A percentile compares a stretch with the other conserved stretches of the same genome.
Evolutionary conservation across 768 basidiomycete genomes (phyloP).

Genomic region (Asterophora lycoperdoides): DNA sequence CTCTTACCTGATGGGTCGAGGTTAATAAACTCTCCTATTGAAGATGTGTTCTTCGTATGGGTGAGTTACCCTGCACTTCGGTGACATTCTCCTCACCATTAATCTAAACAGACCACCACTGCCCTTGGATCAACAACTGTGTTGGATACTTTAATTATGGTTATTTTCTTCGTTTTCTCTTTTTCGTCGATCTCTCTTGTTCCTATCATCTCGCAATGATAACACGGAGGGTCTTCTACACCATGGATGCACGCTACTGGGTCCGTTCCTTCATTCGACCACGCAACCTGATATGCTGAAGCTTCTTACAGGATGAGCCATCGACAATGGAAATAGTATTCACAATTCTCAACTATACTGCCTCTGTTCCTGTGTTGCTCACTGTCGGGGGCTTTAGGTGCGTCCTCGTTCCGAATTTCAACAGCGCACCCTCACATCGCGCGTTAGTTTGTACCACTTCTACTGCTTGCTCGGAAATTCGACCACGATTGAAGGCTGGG

Average conservation of each 20-base stretch:
- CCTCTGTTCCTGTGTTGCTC: conserved; percentile 81
- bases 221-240: conserved; percentile 52
- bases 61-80: conserved; percentile 30
- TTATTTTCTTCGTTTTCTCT: conserved; percentile 85
- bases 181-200: conserved; percentile 89
- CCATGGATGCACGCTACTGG: conserved; percentile 44
- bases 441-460: conserved; percentile 77
- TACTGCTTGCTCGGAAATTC: conserved; percentile 72
- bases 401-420: conserved; percentile 4
- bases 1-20: not conserved
- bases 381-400: conserved; percentile 91
- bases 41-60: conserved; percentile 89
- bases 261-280: conserved; percentile 30
- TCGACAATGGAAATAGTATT: conserved; percentile 69
- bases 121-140: conserved; percentile 93
- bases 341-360: conserved; percentile 82
- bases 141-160: conserved; percentile 92
- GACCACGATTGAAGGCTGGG: conserved; percentile 97
- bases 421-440: not conserved
- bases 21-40: conserved; percentile 1
- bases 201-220: conserved; percentile 86
- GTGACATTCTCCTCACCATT: conserved; percentile 5
- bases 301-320: conserved; percentile 55
- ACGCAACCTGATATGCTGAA: not conserved
- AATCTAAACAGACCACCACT: conserved; percentile 67